These are phyloP conservation scores for Skeletonema costatum DNA, from an alignment of 108 stramenopile species.

Conservation along the genomic window DNA sequence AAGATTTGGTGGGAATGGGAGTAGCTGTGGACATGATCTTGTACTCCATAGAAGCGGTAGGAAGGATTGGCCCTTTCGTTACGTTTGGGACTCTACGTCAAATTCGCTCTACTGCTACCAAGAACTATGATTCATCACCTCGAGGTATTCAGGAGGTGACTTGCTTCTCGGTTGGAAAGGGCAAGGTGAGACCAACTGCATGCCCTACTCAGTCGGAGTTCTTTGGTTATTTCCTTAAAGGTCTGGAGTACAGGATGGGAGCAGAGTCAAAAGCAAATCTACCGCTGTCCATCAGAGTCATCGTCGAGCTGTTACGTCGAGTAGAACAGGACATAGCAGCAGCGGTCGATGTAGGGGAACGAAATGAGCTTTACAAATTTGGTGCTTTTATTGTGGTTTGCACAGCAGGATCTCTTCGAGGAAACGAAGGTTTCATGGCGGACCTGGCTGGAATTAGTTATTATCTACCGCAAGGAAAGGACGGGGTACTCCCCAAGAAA, in stretches of 20 bases:
- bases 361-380: slow-evolving; percentile 6
- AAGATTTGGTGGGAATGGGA: slow-evolving; percentile 20
- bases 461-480: background rate
- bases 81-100: too few relatives aligned
- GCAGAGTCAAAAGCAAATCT: too few relatives aligned
- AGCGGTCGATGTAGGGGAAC: background rate
- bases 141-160: too few relatives aligned
- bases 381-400: slow-evolving; percentile 1
- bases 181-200: too few relatives aligned
- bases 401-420: background rate
- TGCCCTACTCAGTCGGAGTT: too few relatives aligned
- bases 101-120: too few relatives aligned
- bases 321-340: background rate
- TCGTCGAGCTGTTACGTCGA: background rate
- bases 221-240: too few relatives aligned
- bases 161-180: too few relatives aligned
- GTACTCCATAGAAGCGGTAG: slow-evolving; percentile 3
- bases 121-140: too few relatives aligned
- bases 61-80: background rate
- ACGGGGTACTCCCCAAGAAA: background rate
- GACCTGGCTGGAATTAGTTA: slow-evolving; percentile 13
- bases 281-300: too few relatives aligned
- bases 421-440: slow-evolving; percentile 7
- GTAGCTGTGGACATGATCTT: slow-evolving; percentile 9
- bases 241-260: too few relatives aligned